Percentiles rank a stretch among this genome's conserved stretches.
Conservation (phyloP, 1,139 yeast species). For the Debaryomyces nepalensis region DNA sequence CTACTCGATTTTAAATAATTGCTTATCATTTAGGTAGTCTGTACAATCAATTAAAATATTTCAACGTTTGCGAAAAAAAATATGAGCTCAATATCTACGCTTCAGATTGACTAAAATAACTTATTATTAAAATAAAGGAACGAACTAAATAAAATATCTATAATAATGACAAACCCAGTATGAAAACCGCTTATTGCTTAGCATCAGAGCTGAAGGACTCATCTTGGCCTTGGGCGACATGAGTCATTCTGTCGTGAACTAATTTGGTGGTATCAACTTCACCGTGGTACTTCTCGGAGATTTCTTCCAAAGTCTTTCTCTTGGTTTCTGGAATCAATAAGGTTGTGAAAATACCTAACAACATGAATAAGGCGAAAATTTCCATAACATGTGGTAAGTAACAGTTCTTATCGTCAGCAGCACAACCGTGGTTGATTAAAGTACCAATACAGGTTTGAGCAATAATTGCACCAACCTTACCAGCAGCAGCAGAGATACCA, state of each 20-base stretch:
- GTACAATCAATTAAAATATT: too few relatives aligned
- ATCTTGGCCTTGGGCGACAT: slow-evolving; percentile 23
- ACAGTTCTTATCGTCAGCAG: slow-evolving; percentile 62
- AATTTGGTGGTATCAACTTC: slow-evolving; percentile 61
- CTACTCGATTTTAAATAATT: slow-evolving; percentile 10
- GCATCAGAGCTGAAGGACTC: slow-evolving; percentile 36
- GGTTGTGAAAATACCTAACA: slow-evolving; percentile 68
- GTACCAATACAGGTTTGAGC: slow-evolving; percentile 93
- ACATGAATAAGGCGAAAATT: slow-evolving; percentile 89
- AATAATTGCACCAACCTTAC: slow-evolving; percentile 96
- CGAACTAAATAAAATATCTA: slow-evolving; percentile 4
- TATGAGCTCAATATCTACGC: not conserved
- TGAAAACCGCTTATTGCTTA: slow-evolving; percentile 16
- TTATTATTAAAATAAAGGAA: not conserved
- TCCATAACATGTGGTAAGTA: slow-evolving; percentile 91
- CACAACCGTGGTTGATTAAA: slow-evolving; percentile 75
- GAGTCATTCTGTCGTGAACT: slow-evolving; percentile 39
- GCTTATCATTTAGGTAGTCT: slow-evolving; percentile 1
- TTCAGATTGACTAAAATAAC: not conserved
- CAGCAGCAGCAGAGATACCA: slow-evolving; percentile 94
- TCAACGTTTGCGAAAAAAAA: not conserved
- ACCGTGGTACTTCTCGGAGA: slow-evolving; percentile 77
- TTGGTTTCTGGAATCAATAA: slow-evolving; percentile 85
- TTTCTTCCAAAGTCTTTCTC: slow-evolving; percentile 84
- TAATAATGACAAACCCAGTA: not conserved